Evolutionary conservation across 306 rosid genomes (phyloP).

Genomic region (Cicer yamashitae): DNA sequence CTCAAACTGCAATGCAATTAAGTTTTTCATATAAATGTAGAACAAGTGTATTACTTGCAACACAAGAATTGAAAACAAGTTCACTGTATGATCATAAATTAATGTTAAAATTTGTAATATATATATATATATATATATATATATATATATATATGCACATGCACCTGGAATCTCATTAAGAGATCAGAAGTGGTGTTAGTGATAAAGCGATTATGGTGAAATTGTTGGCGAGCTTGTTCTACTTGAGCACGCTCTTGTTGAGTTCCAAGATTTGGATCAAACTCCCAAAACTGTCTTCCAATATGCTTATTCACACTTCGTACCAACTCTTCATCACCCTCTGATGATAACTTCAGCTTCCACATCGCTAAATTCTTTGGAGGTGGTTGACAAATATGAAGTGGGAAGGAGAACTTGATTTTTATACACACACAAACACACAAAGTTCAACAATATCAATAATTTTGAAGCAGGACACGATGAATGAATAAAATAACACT

Average conservation of each 20-base stretch:
- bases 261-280: slow-evolving; percentile 54
- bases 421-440: too few species aligned
- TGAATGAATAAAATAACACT: too few species aligned
- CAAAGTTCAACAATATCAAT: too few species aligned
- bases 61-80: background rate
- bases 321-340: slow-evolving; percentile 33
- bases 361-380: slow-evolving; percentile 47
- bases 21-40: too few species aligned
- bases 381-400: too few species aligned
- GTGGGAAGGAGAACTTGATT: too few species aligned
- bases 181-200: slow-evolving; percentile 71
- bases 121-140: too few species aligned
- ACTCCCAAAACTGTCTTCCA: slow-evolving; percentile 84
- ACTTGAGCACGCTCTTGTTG: slow-evolving; percentile 53
- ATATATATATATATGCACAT: too few species aligned
- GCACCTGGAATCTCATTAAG: slow-evolving; percentile 74
- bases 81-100: too few species aligned
- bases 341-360: slow-evolving; percentile 64
- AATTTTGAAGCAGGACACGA: too few species aligned
- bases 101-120: too few species aligned
- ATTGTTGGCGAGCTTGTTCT: slow-evolving; percentile 48
- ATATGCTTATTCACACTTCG: slow-evolving; percentile 59
- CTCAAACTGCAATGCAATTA: slow-evolving; percentile 49
- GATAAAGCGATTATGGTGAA: slow-evolving; percentile 57
- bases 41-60: too few species aligned